These are phyloP conservation scores for Hymenoscyphus fructigenus DNA, from an alignment of 2,329 filamentous ascomycete genomes.

Conservation along the genomic window DNA sequence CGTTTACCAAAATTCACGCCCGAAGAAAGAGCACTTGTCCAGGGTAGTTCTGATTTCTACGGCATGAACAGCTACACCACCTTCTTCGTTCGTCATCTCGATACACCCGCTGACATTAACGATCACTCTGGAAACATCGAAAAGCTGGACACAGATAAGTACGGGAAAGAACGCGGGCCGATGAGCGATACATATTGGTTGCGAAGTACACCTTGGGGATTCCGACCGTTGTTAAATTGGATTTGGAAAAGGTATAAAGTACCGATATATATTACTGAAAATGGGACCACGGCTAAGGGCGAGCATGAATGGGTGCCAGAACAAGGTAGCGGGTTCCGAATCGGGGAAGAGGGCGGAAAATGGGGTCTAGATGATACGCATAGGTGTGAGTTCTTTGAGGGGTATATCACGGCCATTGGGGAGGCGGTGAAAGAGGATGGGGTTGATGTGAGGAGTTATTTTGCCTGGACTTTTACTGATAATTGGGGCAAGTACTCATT, in stretches of 20 bases:
- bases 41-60: slow-evolving; percentile 85
- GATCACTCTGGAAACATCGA: slow-evolving; percentile 77
- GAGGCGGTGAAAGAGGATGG: slow-evolving; percentile 69
- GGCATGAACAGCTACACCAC: slow-evolving; percentile 92
- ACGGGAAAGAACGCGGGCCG: slow-evolving; percentile 69
- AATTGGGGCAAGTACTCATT: slow-evolving; percentile 23
- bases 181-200: slow-evolving; percentile 83
- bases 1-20: slow-evolving; percentile 72
- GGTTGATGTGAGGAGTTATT: slow-evolving; percentile 74
- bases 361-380: slow-evolving; percentile 74
- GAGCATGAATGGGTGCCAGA: slow-evolving; percentile 64
- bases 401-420: slow-evolving; percentile 74
- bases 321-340: slow-evolving; percentile 44
- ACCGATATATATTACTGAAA: slow-evolving; percentile 87
- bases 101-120: slow-evolving; percentile 56
- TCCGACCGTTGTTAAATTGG: slow-evolving; percentile 75
- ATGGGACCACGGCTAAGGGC: slow-evolving; percentile 77
- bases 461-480: slow-evolving; percentile 84
- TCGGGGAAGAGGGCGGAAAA: too few species aligned
- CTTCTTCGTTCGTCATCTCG: slow-evolving; percentile 75
- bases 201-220: slow-evolving; percentile 69
- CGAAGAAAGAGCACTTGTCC: slow-evolving; percentile 65
- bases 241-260: slow-evolving; percentile 72
- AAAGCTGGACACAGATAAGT: slow-evolving; percentile 67
- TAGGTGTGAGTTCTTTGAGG: slow-evolving; percentile 73